Conservation (phyloP, 257 asterid genomes). For the Lantana camara region DNA sequence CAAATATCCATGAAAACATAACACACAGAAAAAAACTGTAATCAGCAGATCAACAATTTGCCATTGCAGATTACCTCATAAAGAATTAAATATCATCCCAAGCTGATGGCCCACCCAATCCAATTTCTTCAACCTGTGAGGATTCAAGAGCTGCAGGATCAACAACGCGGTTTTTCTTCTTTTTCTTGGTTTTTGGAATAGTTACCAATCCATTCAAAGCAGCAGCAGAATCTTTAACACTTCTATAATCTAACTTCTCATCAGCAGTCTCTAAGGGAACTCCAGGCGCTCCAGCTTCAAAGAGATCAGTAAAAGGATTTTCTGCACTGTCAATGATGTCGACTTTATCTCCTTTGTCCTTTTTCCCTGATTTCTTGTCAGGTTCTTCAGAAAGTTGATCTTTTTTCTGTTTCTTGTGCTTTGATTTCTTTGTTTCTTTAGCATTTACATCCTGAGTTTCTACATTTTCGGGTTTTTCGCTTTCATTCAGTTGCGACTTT, state of each 20-base stretch:
- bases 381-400: slow-evolving; percentile 24
- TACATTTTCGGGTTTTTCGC: slow-evolving; percentile 14
- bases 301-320: slow-evolving; percentile 58
- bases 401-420: slow-evolving; percentile 45
- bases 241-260: slow-evolving; percentile 25
- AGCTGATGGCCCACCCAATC: slow-evolving; percentile 82
- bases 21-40: background rate
- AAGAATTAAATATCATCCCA: slow-evolving; percentile 52
- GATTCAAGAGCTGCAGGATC: slow-evolving; percentile 42
- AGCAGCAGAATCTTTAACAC: slow-evolving; percentile 30
- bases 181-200: slow-evolving; percentile 36
- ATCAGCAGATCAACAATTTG: too few relatives aligned
- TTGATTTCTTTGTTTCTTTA: slow-evolving; percentile 34
- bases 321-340: slow-evolving; percentile 61
- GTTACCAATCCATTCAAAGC: slow-evolving; percentile 42
- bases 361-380: slow-evolving; percentile 42
- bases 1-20: background rate
- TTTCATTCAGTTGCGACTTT: slow-evolving; percentile 31
- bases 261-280: slow-evolving; percentile 9
- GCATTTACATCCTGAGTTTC: slow-evolving; percentile 24
- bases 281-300: slow-evolving; percentile 31
- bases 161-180: slow-evolving; percentile 35
- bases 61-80: background rate
- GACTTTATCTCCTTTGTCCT: slow-evolving; percentile 32
- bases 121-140: slow-evolving; percentile 54